A percentile compares a stretch with the other conserved stretches of the same genome.
Conservation (phyloP, 495 filamentous ascomycete genomes). For the Penicillium psychrofluorescens region DNA sequence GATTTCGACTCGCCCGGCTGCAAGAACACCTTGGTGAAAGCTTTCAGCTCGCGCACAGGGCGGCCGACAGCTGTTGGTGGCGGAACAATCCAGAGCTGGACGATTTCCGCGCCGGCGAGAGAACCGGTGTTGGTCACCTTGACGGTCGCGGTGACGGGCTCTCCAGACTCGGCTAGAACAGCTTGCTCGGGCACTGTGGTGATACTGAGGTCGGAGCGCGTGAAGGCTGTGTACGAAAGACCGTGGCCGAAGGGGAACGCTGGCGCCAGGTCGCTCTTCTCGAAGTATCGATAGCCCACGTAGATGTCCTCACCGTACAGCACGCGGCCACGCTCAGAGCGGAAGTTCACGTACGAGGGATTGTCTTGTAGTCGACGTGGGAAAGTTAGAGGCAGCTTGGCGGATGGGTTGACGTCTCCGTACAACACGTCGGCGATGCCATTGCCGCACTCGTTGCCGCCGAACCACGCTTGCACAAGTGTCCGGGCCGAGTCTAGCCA, state of each 20-base stretch:
- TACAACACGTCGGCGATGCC: constrained; percentile 53
- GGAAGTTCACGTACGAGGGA: constrained; percentile 71
- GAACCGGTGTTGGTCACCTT: constrained; percentile 62
- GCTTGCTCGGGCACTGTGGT: constrained; percentile 19
- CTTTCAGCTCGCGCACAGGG: constrained; percentile 71
- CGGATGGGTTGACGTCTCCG: constrained; percentile 49
- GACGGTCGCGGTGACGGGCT: constrained; percentile 52
- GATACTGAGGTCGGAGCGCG: constrained; percentile 55
- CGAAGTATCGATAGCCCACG: constrained; percentile 80
- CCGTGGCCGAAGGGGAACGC: constrained; percentile 80
- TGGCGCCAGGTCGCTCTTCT: constrained; percentile 55
- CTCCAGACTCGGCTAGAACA: constrained; percentile 26
- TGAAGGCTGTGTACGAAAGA: constrained; percentile 73
- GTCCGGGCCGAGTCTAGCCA: constrained; percentile 64
- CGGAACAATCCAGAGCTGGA: constrained; percentile 68
- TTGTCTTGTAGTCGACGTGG: constrained; percentile 63
- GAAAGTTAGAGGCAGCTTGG: constrained; percentile 53
- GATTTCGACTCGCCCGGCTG: constrained; percentile 62
- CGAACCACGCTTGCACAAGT: constrained; percentile 70
- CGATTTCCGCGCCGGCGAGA: constrained; percentile 62
- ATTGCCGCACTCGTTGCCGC: constrained; percentile 61
- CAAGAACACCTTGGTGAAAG: constrained; percentile 71
- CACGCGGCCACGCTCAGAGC: constrained; percentile 68
- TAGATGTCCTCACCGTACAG: constrained; percentile 76
- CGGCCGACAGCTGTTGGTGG: constrained; percentile 49